Evolutionary conservation across 352 stramenopile species (phyloP).

Genomic region (Pythium scleroteichum): DNA sequence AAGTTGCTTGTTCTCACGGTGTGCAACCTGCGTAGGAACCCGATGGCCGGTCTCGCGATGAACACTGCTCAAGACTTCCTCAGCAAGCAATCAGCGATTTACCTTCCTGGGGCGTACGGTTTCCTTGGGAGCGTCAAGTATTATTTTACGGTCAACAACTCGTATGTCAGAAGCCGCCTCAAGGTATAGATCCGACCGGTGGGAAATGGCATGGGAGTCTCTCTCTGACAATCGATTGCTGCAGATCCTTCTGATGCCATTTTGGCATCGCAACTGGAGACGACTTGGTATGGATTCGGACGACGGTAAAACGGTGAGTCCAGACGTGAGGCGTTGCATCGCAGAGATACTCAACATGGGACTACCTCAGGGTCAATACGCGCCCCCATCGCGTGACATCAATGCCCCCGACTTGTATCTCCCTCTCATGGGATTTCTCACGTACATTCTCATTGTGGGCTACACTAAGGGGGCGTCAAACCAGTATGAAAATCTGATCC

Average conservation of each 20-base stretch:
- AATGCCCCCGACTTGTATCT: constrained; percentile 99
- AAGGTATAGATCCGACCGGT: too few relatives aligned
- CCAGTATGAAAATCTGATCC: constrained; percentile 53
- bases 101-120: constrained; percentile 75
- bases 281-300: constrained; percentile 64
- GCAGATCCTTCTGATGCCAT: constrained; percentile 85
- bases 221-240: too few relatives aligned
- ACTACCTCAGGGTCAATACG: constrained; percentile 61
- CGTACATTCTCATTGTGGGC: constrained; percentile 97
- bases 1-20: background rate
- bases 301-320: constrained; percentile 56
- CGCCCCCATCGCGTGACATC: constrained; percentile 93
- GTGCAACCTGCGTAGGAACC: constrained; percentile 53
- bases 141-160: constrained; percentile 91
- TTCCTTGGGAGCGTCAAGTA: constrained; percentile 86
- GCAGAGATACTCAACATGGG: background rate
- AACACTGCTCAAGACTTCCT: constrained; percentile 84
- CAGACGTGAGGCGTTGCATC: background rate
- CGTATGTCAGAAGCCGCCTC: constrained; percentile 84
- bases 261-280: constrained; percentile 86
- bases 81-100: constrained; percentile 80
- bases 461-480: constrained; percentile 94
- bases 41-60: constrained; percentile 84
- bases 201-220: too few relatives aligned
- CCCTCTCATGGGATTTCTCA: constrained; percentile 98